A percentile compares a stretch with the other conserved stretches of the same genome.
phyloP scores from a whole-genome alignment of 768 basidiomycete genomes.

The Paxillus ammoniavirescens region DNA sequence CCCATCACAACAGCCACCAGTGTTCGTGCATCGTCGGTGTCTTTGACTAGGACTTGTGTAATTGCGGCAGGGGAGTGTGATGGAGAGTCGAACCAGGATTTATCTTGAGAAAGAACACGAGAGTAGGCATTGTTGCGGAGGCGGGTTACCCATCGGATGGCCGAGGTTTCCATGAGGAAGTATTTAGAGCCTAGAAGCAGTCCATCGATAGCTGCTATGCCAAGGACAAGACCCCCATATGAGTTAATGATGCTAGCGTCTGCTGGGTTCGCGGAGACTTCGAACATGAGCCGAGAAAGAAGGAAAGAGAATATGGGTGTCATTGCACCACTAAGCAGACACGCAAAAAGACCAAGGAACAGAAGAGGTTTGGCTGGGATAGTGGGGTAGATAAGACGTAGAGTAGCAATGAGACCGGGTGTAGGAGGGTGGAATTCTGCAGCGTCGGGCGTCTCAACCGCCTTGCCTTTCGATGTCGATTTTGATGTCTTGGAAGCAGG shows the following conservation, averaged over 20 bases:
- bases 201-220: constrained; percentile 74
- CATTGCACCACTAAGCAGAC: constrained; percentile 74
- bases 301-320: constrained; percentile 93
- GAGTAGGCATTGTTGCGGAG: constrained; percentile 58
- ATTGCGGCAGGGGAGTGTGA: constrained; percentile 59
- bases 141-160: constrained; percentile 69
- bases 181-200: constrained; percentile 73
- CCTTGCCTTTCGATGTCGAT: background rate
- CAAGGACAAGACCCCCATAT: constrained; percentile 72
- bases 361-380: constrained; percentile 75
- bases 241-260: constrained; percentile 60
- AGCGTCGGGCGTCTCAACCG: constrained; percentile 1
- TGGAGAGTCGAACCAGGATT: constrained; percentile 78
- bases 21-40: constrained; percentile 82
- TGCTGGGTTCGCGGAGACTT: constrained; percentile 70
- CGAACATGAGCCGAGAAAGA: constrained; percentile 76
- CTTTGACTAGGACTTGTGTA: constrained; percentile 79
- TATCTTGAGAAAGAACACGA: constrained; percentile 75
- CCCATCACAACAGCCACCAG: constrained; percentile 72
- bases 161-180: constrained; percentile 73
- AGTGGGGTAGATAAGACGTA: constrained; percentile 61
- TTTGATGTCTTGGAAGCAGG: constrained; percentile 7
- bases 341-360: constrained; percentile 65
- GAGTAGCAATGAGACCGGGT: constrained; percentile 34
- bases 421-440: background rate